Evolutionary conservation across 306 rosid species (phyloP), one percentile per base, ranked within the genome.

Genomic region (Acmispon strigosus): DNA sequence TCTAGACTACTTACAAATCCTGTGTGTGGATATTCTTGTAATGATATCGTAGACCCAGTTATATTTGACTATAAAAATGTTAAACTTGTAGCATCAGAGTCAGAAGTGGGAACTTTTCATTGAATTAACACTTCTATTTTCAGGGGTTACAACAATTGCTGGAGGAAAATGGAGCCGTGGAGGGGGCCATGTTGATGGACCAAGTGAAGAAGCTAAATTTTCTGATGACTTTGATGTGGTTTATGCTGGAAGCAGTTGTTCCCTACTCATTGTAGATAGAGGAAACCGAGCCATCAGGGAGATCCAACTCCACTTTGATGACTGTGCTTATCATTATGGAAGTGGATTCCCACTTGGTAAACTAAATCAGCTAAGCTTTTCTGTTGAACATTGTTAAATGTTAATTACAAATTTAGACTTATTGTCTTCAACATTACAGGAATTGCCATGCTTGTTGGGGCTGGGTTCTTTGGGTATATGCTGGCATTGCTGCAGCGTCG

Each of bases 401-500:
- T 52, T 56, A 50, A 66, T 70, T 24, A 18, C 39, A 48, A 52
- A 69, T 66, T 48, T 53, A 44, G 52, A 72, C 58, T 42, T 61
- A 69, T 80, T 66, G 32, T 43, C 62, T 68, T 61, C 45, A 42
- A 77, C 37, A 32, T 72, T 62, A 50, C 83, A 92, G 98, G 98
- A 50, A 80, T 86, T 72, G 95, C 87, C 19, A 75, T 87, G 89
- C 95, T 92, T 62, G 62, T 82, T 13, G 96, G 87, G 20, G 92
- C 98, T 76, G 98, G 90, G 54, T 92, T 92, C 86, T 89, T 92
- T 63, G 98, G 98, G 70, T 92, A 92, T 72, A 86, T 92, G 90
- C 56, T 92, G 75, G 98, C 98, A 44, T 79, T 92, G 82, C 86
- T 92, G 78, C 98, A 92, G 76, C 78, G 88, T 6, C 77, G 95